Base-by-base conservation (phyloP, 1,284 basidiomycete genomes). In the Volvariella volvacea region DNA sequence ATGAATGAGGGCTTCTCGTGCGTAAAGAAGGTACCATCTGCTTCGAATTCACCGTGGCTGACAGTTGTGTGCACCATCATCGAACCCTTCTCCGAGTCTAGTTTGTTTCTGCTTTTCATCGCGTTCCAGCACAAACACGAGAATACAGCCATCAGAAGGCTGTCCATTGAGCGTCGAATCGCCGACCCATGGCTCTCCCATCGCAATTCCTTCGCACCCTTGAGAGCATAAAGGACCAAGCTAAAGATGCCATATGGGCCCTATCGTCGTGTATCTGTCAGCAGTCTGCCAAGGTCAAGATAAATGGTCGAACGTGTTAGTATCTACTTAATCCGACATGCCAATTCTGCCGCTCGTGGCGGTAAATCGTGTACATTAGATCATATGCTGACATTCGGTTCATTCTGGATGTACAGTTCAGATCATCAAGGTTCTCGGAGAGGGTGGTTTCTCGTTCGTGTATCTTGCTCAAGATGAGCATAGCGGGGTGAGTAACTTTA, bases 371-470 rank as follows among this genome's bases (percentile, higher is more conserved):
- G n/a, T n/a, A n/a, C n/a, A n/a, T n/a, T n/a, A n/a, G n/a, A n/a
- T n/a, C n/a, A n/a, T n/a, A n/a, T n/a, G n/a, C n/a, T n/a, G n/a
- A n/a, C n/a, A n/a, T n/a, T n/a, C n/a, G n/a, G n/a, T n/a, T n/a
- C n/a, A n/a, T n/a, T n/a, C n/a, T n/a, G n/a, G n/a, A 38, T 33
- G 32, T 41, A 21, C 53, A 88, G 86, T 92, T 68, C 87, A 89
- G 55, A 89, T 97, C 40, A 68, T 93, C 42, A 89, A 87, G 53
- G 82, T 95, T 12, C 78, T 97, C 3, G 93, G 93, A 37, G 93
- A 97, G 66, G 93, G 93, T 33, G 93, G 90, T 1, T 96, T 96
- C 72, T 92, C 89, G 12, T 96, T 94, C 60, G 93, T 97, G 15
- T 93, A 93, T 62, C 75, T 93, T 28, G 88, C 88, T n/a, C 83